Evolutionary conservation across 495 filamentous ascomycete genomes (phyloP), one percentile per base, ranked within the genome.

Genomic region (Daldinia loculata): DNA sequence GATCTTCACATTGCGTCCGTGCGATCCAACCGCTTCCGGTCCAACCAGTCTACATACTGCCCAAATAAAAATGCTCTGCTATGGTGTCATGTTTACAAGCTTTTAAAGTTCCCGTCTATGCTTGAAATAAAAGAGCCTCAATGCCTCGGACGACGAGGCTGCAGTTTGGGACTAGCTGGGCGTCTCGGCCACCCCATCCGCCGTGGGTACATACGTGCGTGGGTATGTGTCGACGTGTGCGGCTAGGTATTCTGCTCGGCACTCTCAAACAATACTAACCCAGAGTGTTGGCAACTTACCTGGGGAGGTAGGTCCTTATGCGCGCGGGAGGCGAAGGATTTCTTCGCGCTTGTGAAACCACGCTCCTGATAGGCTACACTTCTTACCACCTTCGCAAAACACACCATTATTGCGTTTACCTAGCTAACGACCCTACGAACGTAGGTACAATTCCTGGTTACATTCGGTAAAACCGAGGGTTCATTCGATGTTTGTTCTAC

Each of bases 261-360:
- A 15, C 61, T 63, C 34, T 66, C 24, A 43, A 56, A 53, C 24
- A 30, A 53, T 30, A 29, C 50, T 15, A 15, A 53, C 17, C 64
- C 39, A 26, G 27, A 3, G 26, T 60, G 60, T 55, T 59, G 55
- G 59, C 59, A 63, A 66, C 52, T 12, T 45, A 27, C 62, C 34
- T 60, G 53, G 56, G 66, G 51, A 63, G 41, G 43, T 66, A 66
- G 48, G 63, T 45, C 63, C 51, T 59, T 66, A 69, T 69, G 70
- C 70, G 57, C 56, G 57, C 66, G 50, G 51, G 62, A 64, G 66
- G 70, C 70, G 66, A 73, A 69, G 70, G 66, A 72, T 72, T 50
- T 61, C 56, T 41, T 63, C 56, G 60, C 55, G 69, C 48, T 62
- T 53, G 63, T 58, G 52, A 67, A 53, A 60, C 69, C 30, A 56